These are phyloP conservation scores for Penicillium sumatraense DNA, from an alignment of 2,329 filamentous ascomycete genomes.

Conservation along the genomic window DNA sequence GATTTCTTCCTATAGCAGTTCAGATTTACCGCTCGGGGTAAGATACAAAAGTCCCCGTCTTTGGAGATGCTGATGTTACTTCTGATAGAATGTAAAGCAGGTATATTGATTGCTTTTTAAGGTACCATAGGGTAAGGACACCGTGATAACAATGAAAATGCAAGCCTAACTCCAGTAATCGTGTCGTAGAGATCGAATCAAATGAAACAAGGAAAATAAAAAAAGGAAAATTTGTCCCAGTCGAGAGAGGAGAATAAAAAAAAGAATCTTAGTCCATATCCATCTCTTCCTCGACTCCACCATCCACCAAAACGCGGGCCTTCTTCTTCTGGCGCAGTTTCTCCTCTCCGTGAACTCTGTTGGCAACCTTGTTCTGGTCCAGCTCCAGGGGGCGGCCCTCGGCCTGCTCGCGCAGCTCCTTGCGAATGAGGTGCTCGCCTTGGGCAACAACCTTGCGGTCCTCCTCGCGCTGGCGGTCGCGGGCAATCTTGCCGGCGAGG, in stretches of 20 bases:
- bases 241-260: conserved; percentile 5
- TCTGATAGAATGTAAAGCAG: conserved; percentile 16
- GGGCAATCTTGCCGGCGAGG: conserved; percentile 78
- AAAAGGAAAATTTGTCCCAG: conserved; percentile 4
- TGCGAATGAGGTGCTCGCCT: conserved; percentile 89
- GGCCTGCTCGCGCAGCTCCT: conserved; percentile 64
- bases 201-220: conserved; percentile 18
- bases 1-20: not conserved
- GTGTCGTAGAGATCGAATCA: conserved; percentile 30
- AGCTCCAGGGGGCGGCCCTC: conserved; percentile 46
- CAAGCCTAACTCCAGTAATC: conserved; percentile 34
- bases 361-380: conserved; percentile 40
- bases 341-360: conserved; percentile 47
- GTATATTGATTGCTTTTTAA: conserved; percentile 33
- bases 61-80: not conserved
- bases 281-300: conserved; percentile 52
- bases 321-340: conserved; percentile 49
- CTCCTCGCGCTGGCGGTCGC: conserved; percentile 75
- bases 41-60: not conserved
- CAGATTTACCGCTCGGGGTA: not conserved
- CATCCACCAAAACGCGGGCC: conserved; percentile 49
- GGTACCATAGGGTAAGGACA: conserved; percentile 20
- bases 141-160: conserved; percentile 28
- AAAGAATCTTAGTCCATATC: conserved; percentile 46
- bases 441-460: conserved; percentile 88